These are phyloP conservation scores for Stereum hirsutum DNA, from an alignment of 1,284 basidiomycete genomes.

Conservation along the genomic window DNA sequence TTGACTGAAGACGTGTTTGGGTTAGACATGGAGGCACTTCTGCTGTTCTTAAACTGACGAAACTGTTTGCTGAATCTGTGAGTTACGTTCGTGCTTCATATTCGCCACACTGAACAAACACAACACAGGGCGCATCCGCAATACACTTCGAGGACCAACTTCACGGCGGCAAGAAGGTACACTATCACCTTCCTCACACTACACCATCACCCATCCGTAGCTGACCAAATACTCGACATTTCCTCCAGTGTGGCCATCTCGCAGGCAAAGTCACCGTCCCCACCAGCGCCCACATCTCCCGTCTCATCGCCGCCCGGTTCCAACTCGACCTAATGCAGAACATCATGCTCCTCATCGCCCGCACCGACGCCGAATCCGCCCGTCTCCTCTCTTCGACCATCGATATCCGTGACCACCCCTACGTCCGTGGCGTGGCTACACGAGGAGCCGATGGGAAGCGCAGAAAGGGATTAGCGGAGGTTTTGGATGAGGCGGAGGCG, in stretches of 20 bases:
- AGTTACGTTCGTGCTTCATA: slow-evolving; percentile 12
- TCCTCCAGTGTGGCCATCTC: slow-evolving; percentile 80
- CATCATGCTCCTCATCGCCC: slow-evolving; percentile 83
- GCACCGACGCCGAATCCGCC: slow-evolving; percentile 89
- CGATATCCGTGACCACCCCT: slow-evolving; percentile 69
- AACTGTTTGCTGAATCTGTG: slow-evolving; percentile 85
- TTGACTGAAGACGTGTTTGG: slow-evolving; percentile 3
- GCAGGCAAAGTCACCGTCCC: slow-evolving; percentile 93
- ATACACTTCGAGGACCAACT: slow-evolving; percentile 92
- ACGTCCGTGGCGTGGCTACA: slow-evolving; percentile 67
- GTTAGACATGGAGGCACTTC: slow-evolving; percentile 86
- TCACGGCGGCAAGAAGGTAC: slow-evolving; percentile 81
- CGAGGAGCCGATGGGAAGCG: slow-evolving; percentile 23
- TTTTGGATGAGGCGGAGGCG: slow-evolving; percentile 66
- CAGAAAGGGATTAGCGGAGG: slow-evolving; percentile 51
- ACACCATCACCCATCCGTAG: slow-evolving; percentile 1
- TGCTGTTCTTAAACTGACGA: slow-evolving; percentile 94
- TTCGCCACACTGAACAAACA: slow-evolving; percentile 3
- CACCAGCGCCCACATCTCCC: slow-evolving; percentile 77
- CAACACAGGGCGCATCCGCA: slow-evolving; percentile 64
- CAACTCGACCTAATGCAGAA: slow-evolving; percentile 84
- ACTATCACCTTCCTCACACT: not conserved
- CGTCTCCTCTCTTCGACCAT: slow-evolving; percentile 81
- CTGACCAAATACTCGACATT: not conserved
- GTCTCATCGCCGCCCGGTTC: slow-evolving; percentile 78